These are phyloP conservation scores for Parietaria judaica DNA, from an alignment of 306 rosid genomes.

Conservation along the genomic window DNA sequence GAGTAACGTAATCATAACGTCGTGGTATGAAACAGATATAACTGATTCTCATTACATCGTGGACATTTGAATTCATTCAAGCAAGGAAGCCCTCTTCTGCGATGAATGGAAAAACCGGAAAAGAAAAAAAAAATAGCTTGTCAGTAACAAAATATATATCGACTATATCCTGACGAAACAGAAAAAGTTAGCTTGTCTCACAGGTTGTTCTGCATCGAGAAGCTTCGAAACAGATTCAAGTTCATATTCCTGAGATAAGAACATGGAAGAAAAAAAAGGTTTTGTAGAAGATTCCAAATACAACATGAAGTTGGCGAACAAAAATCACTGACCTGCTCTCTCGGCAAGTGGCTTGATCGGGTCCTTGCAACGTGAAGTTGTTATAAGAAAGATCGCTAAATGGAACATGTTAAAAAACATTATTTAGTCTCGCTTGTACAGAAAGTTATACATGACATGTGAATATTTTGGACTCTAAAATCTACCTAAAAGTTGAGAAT, in stretches of 20 bases:
- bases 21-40: not conserved
- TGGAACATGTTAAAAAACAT: constrained; percentile 8
- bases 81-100: constrained; percentile 60
- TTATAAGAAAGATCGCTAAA: constrained; percentile 91
- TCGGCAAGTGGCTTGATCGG: constrained; percentile 45
- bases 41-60: constrained; percentile 44
- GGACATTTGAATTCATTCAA: constrained; percentile 44
- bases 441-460: too few relatives aligned
- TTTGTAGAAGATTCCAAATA: not conserved
- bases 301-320: constrained; percentile 9
- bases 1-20: not conserved
- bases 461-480: too few relatives aligned
- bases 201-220: constrained; percentile 33
- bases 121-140: constrained; percentile 1
- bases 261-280: constrained; percentile 18
- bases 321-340: constrained; percentile 38
- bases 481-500: too few relatives aligned
- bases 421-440: not conserved
- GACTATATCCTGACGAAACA: not conserved
- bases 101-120: not conserved
- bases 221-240: constrained; percentile 64
- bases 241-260: constrained; percentile 53
- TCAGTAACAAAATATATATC: constrained; percentile 8
- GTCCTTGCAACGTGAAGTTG: constrained; percentile 67
- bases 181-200: constrained; percentile 26